Conservation (phyloP, 2,329 filamentous ascomycete species). For the Domatiomyces catenatus region DNA sequence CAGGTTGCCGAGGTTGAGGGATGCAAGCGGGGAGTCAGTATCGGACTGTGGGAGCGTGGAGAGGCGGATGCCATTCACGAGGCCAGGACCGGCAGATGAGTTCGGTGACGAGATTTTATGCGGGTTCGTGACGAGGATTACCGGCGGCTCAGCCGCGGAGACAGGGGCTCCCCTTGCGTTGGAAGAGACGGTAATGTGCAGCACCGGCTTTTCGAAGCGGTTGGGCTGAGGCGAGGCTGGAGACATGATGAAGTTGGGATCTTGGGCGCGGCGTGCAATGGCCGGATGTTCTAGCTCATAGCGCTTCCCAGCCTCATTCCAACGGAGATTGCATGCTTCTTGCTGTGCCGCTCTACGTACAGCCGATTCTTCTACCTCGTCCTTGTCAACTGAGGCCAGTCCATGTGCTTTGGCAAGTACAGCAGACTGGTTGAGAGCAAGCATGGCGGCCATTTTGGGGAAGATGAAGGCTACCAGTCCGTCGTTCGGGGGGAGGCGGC, state of each 20-base stretch:
- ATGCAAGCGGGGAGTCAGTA: slow-evolving; percentile 23
- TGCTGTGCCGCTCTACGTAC: slow-evolving; percentile 29
- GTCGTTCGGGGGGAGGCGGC: slow-evolving; percentile 27
- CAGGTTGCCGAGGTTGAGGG: slow-evolving; percentile 29
- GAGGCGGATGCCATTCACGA: slow-evolving; percentile 9
- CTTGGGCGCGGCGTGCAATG: slow-evolving; percentile 19
- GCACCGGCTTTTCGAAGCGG: slow-evolving; percentile 12
- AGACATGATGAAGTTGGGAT: slow-evolving; percentile 5
- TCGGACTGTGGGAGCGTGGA: slow-evolving; percentile 28
- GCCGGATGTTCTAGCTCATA: slow-evolving; percentile 35
- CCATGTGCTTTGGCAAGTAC: slow-evolving; percentile 26
- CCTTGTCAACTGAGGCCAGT: slow-evolving; percentile 26
- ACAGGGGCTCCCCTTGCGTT: slow-evolving; percentile 22
- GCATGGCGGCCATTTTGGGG: slow-evolving; percentile 34
- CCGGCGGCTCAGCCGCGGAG: slow-evolving; percentile 25
- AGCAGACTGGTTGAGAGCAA: slow-evolving; percentile 32
- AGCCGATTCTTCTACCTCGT: slow-evolving; percentile 29
- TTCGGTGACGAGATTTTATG: slow-evolving; percentile 17
- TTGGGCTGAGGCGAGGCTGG: slow-evolving; percentile 1
- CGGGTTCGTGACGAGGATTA: slow-evolving; percentile 23
- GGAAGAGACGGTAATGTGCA: slow-evolving; percentile 29
- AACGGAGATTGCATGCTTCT: slow-evolving; percentile 32
- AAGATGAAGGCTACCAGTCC: slow-evolving; percentile 32
- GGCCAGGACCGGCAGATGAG: slow-evolving; percentile 5
- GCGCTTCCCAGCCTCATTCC: slow-evolving; percentile 25